phyloP scores from a whole-genome alignment of 106 monocot genomes.

The Dendrobium catenatum region DNA sequence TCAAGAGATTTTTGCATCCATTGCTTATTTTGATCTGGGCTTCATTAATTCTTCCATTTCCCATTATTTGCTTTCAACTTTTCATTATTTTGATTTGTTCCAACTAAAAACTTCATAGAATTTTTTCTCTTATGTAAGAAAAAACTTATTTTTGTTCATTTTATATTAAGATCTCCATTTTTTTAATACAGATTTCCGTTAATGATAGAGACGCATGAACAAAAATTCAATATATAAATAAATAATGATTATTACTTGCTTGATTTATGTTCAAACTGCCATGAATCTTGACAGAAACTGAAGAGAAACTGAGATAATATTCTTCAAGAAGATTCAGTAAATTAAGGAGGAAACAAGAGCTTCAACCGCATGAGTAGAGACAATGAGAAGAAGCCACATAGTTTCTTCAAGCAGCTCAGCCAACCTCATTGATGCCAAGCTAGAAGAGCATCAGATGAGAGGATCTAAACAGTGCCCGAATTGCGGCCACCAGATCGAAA shows the following conservation, averaged over 20 bases:
- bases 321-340: conserved; percentile 3
- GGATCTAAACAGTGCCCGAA: conserved; percentile 60
- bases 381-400: neutral
- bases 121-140: too few relatives aligned
- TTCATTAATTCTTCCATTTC: too few relatives aligned
- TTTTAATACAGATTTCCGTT: too few relatives aligned
- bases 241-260: too few relatives aligned
- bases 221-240: neutral
- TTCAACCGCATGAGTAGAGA: conserved; percentile 3
- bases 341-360: neutral
- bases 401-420: conserved; percentile 19
- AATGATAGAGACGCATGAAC: neutral
- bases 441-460: conserved; percentile 62
- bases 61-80: too few relatives aligned
- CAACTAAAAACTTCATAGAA: too few relatives aligned
- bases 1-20: too few relatives aligned
- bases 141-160: too few relatives aligned
- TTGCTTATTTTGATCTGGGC: too few relatives aligned
- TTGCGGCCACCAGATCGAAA: conserved; percentile 71
- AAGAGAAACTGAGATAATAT: neutral
- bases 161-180: too few relatives aligned
- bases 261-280: too few relatives aligned
- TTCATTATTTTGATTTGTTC: too few relatives aligned
- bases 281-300: neutral
- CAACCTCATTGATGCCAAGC: conserved; percentile 71